These are phyloP conservation scores for Zychaea mexicana DNA, from an alignment of 371 early-diverging fungal genomes.

Conservation along the genomic window DNA sequence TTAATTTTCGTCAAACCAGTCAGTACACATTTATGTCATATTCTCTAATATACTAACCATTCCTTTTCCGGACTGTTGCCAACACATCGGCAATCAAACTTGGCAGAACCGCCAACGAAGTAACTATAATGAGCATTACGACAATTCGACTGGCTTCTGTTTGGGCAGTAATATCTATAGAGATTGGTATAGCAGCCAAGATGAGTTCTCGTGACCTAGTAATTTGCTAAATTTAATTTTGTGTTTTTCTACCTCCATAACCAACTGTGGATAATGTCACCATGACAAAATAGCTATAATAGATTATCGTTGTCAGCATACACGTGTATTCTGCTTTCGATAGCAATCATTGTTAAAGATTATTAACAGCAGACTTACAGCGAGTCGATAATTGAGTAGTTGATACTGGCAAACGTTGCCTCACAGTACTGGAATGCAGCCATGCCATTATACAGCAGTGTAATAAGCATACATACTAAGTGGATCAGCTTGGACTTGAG, in stretches of 20 bases:
- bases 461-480: conserved; percentile 63
- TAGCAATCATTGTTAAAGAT: background rate
- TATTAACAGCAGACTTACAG: conserved; percentile 21
- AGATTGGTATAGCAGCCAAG: no score
- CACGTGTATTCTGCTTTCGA: background rate
- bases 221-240: background rate
- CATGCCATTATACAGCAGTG: conserved; percentile 69
- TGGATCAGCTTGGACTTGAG: conserved; percentile 63
- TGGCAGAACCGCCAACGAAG: conserved; percentile 67
- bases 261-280: conserved; percentile 80
- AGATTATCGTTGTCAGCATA: background rate
- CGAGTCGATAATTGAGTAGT: conserved; percentile 55
- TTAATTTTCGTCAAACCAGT: background rate
- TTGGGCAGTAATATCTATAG: conserved; percentile 67
- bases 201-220: background rate
- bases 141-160: conserved; percentile 64
- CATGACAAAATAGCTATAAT: conserved; percentile 57
- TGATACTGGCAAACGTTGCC: conserved; percentile 54
- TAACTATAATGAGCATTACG: conserved; percentile 69
- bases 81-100: conserved; percentile 57
- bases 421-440: conserved; percentile 75
- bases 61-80: conserved; percentile 55
- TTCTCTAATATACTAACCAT: conserved; percentile 26
- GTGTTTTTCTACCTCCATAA: conserved; percentile 56
- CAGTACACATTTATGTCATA: no score